Evolutionary conservation across 495 filamentous ascomycete species (phyloP), one percentile per base, ranked within the genome.

Genomic region (Trichoderma virens): DNA sequence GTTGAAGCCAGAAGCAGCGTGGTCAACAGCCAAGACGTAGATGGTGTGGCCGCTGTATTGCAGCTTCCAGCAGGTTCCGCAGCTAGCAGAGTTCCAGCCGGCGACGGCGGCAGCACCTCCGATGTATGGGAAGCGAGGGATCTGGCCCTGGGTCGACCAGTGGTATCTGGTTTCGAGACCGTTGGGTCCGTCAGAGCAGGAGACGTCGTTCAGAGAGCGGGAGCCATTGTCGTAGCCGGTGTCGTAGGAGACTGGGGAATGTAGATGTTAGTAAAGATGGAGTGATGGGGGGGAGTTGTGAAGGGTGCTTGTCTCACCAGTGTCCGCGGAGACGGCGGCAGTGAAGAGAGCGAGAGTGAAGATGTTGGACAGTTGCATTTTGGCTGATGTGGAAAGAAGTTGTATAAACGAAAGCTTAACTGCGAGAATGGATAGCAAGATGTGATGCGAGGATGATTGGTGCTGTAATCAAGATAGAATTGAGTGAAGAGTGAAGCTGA

Each of bases 1-100:
- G 72, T 89, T 88, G 77, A 89, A 85, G 3, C 86, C 88, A 25
- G 65, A 23, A 0, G 67, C 76, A 11, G 84, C 79, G 62, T 85
- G 76, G 75, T 93, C 90, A 65, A 93, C 78, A 28, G 84, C 90
- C 13, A 85, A 76, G 9, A 93, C 74, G 69, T 86, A 80, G 75
- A 93, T 81, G 23, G 79, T 85, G 63, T 78, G 74, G 67, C 82
- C 80, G 27, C 78, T 72, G 72, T 83, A 93, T 16, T 77, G 80
- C 59, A 90, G 73, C 56, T 74, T 62, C 76, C 86, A 93, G 80
- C 90, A 93, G 11, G 82, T 83, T 63, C 90, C 89, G 75, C 90
- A 93, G 61, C 67, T 71, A 6, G 76, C 62, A 14, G 77, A 79
- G 72, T 81, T 86, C 85, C 83, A 89, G 39, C 81, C 84, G 3